Evolutionary conservation across 805 yeast species (phyloP).

Genomic region (Metschnikowia drakensbergensis): DNA sequence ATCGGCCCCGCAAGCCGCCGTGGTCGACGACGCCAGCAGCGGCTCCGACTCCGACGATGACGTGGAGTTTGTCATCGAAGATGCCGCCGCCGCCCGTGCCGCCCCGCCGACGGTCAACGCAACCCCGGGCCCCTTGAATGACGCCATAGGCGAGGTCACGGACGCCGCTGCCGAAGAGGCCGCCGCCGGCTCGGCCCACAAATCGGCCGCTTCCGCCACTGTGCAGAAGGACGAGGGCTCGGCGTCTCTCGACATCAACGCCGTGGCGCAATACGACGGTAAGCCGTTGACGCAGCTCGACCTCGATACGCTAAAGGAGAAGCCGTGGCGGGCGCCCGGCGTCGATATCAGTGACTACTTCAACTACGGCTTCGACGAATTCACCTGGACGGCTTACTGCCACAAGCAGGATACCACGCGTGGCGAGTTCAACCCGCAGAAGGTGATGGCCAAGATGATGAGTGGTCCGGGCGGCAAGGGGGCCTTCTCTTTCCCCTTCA

Average conservation of each 20-base stretch:
- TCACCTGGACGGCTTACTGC: constrained; percentile 92
- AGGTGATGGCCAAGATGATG: constrained; percentile 63
- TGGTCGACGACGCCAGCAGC: constrained; percentile 33
- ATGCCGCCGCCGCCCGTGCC: constrained; percentile 19
- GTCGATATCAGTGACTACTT: constrained; percentile 93
- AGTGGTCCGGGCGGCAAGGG: constrained; percentile 21
- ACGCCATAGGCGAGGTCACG: constrained; percentile 27
- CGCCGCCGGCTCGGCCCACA: constrained; percentile 18
- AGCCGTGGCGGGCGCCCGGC: constrained; percentile 98
- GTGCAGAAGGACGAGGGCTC: constrained; percentile 30
- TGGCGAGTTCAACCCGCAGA: constrained; percentile 78
- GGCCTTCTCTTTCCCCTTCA: constrained; percentile 20
- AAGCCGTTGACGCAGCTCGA: constrained; percentile 77
- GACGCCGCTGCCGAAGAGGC: constrained; percentile 10
- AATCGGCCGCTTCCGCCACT: constrained; percentile 28
- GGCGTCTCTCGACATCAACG: constrained; percentile 60
- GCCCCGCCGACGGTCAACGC: constrained; percentile 22
- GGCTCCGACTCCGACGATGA: constrained; percentile 57
- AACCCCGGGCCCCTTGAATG: constrained; percentile 26
- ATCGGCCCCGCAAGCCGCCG: neutral
- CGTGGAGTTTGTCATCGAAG: constrained; percentile 75
- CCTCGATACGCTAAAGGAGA: constrained; percentile 77
- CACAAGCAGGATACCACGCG: constrained; percentile 79
- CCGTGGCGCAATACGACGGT: constrained; percentile 72
- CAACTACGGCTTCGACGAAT: constrained; percentile 94